Conservation (phyloP, 129 eudicot species). For the Flaveria ramosissima region DNA sequence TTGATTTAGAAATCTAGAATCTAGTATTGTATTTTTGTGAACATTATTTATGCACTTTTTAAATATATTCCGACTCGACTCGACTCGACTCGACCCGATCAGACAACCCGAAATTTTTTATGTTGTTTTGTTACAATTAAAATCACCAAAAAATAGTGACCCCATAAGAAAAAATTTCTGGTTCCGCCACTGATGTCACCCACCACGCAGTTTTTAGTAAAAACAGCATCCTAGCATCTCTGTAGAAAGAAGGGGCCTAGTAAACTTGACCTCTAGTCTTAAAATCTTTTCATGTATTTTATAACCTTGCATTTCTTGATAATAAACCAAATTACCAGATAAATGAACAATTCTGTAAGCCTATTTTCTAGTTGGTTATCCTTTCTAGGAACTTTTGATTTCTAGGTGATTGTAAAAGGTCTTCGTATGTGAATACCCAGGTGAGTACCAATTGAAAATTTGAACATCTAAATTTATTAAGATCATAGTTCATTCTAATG, state of each 20-base stretch:
- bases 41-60: too few relatives aligned
- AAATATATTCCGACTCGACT: too few relatives aligned
- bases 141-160: too few relatives aligned
- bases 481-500: not conserved
- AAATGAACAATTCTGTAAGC: not conserved
- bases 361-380: not conserved
- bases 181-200: too few relatives aligned
- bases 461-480: not conserved
- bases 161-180: too few relatives aligned
- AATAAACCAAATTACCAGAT: not conserved
- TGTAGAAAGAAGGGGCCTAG: not conserved
- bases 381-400: not conserved
- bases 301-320: not conserved
- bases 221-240: too few relatives aligned
- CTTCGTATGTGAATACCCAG: not conserved
- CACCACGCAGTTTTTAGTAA: too few relatives aligned
- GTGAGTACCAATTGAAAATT: constrained; percentile 1
- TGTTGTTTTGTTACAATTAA: too few relatives aligned
- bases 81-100: too few relatives aligned
- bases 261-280: not conserved
- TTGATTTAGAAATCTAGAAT: too few relatives aligned
- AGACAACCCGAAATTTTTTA: too few relatives aligned
- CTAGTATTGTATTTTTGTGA: too few relatives aligned
- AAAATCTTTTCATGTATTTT: not conserved
- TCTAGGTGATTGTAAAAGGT: not conserved